phyloP scores from a whole-genome alignment of 768 basidiomycete species.

The Psilocybe sp. region DNA sequence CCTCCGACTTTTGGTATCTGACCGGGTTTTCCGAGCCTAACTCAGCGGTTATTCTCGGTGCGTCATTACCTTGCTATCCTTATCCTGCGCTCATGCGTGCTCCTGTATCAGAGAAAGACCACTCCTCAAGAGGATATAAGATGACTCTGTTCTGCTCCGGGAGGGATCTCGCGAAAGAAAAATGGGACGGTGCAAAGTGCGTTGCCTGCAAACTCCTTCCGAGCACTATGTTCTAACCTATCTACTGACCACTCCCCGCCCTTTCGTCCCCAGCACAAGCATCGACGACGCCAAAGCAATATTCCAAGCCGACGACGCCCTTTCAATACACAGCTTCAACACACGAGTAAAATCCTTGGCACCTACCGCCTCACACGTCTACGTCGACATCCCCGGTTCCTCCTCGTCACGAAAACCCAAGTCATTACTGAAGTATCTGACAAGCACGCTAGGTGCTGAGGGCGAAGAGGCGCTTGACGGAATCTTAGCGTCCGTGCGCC shows the following conservation, averaged over 20 bases:
- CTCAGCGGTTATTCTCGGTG: slow-evolving; percentile 82
- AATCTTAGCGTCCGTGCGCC: slow-evolving; percentile 41
- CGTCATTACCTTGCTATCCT: slow-evolving; percentile 8
- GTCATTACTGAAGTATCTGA: slow-evolving; percentile 54
- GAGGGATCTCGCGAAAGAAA: slow-evolving; percentile 71
- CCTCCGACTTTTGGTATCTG: slow-evolving; percentile 92
- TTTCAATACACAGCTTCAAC: slow-evolving; percentile 52
- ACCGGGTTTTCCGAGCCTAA: slow-evolving; percentile 96
- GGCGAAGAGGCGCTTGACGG: slow-evolving; percentile 54
- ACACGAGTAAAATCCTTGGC: slow-evolving; percentile 56
- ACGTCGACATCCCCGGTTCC: slow-evolving; percentile 44
- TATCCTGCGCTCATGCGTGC: background rate
- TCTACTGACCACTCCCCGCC: background rate
- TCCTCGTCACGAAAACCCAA: slow-evolving; percentile 39
- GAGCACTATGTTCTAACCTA: background rate
- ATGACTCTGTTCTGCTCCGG: slow-evolving; percentile 85
- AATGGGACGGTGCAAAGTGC: slow-evolving; percentile 89
- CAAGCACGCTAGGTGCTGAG: slow-evolving; percentile 36
- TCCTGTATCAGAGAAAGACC: slow-evolving; percentile 56
- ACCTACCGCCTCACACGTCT: slow-evolving; percentile 46
- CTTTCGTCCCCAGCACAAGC: slow-evolving; percentile 49
- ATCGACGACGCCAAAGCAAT: slow-evolving; percentile 58
- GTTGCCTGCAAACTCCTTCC: slow-evolving; percentile 5
- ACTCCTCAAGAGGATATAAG: slow-evolving; percentile 71
- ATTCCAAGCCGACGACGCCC: slow-evolving; percentile 79